These are phyloP conservation scores for Penicillium steckii DNA, from an alignment of 495 filamentous ascomycete genomes.

Conservation along the genomic window DNA sequence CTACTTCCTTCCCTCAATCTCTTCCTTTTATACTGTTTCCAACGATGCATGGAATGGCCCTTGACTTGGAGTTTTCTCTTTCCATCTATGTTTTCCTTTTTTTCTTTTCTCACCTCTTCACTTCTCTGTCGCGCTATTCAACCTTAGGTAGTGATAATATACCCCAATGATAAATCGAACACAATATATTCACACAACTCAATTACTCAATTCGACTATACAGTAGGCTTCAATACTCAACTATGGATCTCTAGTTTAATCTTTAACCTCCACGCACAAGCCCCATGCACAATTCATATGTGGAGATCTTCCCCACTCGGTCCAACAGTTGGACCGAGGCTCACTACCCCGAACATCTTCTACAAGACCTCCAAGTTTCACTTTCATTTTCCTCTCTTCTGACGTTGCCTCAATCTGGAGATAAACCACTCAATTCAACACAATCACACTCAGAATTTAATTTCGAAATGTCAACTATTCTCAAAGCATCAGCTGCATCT, in stretches of 20 bases:
- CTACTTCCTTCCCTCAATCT: conserved; percentile 4
- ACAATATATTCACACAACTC: not conserved
- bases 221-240: too few species aligned
- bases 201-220: not conserved
- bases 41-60: conserved; percentile 20
- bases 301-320: conserved; percentile 1
- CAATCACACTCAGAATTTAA: not conserved
- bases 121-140: conserved; percentile 12
- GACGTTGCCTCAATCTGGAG: too few species aligned
- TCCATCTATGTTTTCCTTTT: conserved; percentile 2
- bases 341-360: not conserved
- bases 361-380: too few species aligned
- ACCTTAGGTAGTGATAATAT: conserved; percentile 27
- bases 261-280: not conserved
- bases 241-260: too few species aligned
- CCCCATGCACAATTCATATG: not conserved
- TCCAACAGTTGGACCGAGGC: conserved; percentile 11
- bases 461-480: not conserved
- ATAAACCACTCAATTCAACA: conserved; percentile 11
- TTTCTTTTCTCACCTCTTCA: conserved; percentile 7
- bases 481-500: conserved; percentile 23
- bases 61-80: conserved; percentile 12
- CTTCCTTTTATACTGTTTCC: conserved; percentile 13
- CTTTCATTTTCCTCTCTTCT: too few species aligned
- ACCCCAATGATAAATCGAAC: conserved; percentile 3